Percentiles rank a stretch among this genome's conserved stretches.
Conservation (phyloP, 2,329 filamentous ascomycete species). For the Huntiella moniliformis region DNA sequence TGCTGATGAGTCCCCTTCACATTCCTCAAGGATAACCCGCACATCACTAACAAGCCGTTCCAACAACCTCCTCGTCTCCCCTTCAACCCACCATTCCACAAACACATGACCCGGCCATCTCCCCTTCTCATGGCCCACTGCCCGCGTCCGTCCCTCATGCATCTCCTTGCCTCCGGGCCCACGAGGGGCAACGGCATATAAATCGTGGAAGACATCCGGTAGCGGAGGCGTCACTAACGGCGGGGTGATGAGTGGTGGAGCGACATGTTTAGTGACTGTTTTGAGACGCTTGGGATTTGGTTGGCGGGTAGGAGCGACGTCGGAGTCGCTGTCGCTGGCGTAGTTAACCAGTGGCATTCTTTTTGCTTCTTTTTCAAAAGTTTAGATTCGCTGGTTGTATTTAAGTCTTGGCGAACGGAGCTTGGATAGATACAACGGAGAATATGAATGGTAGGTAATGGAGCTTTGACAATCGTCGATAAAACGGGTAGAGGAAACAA, state of each 20-base stretch:
- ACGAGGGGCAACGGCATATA: constrained; percentile 70
- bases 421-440: neutral
- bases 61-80: constrained; percentile 29
- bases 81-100: constrained; percentile 53
- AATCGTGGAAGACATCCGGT: constrained; percentile 71
- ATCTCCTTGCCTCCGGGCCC: constrained; percentile 69
- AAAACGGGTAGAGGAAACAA: no score
- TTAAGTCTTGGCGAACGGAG: no score
- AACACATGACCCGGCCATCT: constrained; percentile 91
- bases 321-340: constrained; percentile 14
- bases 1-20: constrained; percentile 13
- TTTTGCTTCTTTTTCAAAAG: neutral
- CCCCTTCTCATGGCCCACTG: constrained; percentile 67
- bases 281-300: constrained; percentile 9
- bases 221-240: constrained; percentile 32
- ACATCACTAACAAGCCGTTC: constrained; percentile 23
- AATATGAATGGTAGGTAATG: neutral
- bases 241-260: constrained; percentile 1
- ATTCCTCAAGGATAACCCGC: constrained; percentile 16
- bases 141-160: constrained; percentile 68
- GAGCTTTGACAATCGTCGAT: neutral
- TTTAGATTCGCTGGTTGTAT: no score
- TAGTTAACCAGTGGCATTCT: constrained; percentile 49
- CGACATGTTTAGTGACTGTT: constrained; percentile 1
- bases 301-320: neutral